Evolutionary conservation across 1,139 yeast species (phyloP), one percentile per base, ranked within the genome.

Genomic region (Saccharomyces pastorianus): DNA sequence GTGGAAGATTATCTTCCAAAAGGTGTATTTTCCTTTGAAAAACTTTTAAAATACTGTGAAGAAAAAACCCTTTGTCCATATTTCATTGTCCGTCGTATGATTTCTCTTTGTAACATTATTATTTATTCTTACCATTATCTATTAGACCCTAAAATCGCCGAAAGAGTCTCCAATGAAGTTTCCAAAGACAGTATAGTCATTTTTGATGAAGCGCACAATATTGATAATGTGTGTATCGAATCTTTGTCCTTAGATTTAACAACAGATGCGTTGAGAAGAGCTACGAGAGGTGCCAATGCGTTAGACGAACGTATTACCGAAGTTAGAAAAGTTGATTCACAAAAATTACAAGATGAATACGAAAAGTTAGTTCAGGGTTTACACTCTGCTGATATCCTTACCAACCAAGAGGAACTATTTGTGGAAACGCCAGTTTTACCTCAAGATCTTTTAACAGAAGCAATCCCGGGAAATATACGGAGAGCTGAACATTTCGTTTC

Each of bases 141-240:
- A 59, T 77, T 93, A 60, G 99, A 93, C 70, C 99, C 99, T 28
- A 93, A 95, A 67, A 93, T 93, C 68, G 95, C 98, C 2, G 97
- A 91, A 60, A 76, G 99, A 56, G 99, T 93, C 27, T 91, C 98
- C 4, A 82, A 79, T 60, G 98, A 95, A 66, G 79, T 93, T 53
- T 88, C 96, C 17, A 89, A 91, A 63, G 99, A 93, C 67, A 81
- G 96, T 56, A 93, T 93, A 56, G 88, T 93, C 59, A 95, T 93
- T 50, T 93, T 93, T 68, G 99, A 93, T 73, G 99, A 93, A 73
- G 99, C 99, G 52, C 99, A 93, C 71, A 93, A 93, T 72, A 93
- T 93, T 56, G 99, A 93, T 78, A 93, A 93, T 76, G 99, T 93
- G 55, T 93, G 99, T 74, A 93, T 93, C 57, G 99, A 93, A 70